Evolutionary conservation across 192 early-diverging fungal genomes (phyloP).

Genomic region (Linnemannia zychae): DNA sequence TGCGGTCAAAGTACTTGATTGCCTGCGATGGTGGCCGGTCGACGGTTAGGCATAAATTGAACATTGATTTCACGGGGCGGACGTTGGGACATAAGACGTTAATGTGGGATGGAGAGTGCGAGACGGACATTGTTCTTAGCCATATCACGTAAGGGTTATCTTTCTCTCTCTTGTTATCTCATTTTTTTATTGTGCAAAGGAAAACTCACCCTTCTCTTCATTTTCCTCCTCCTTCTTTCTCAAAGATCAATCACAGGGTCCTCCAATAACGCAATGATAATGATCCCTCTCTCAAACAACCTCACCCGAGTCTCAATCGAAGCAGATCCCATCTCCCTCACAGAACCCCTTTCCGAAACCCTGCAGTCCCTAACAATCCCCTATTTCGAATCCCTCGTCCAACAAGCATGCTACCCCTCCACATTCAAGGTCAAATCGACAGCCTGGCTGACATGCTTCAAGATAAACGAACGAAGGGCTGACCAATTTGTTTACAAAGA

Average conservation of each 20-base stretch:
- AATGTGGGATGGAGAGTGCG: background rate
- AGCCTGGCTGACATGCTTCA: background rate
- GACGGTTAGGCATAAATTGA: background rate
- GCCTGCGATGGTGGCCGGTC: constrained; percentile 22
- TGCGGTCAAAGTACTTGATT: constrained; percentile 20
- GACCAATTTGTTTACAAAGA: constrained; percentile 3
- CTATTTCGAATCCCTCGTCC: background rate
- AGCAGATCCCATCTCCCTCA: background rate
- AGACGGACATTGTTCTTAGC: background rate
- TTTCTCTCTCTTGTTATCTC: background rate
- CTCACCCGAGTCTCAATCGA: background rate
- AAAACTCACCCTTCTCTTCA: too few species aligned
- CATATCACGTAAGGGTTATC: background rate
- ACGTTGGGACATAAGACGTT: background rate
- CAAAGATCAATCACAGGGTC: background rate
- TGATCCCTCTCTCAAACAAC: background rate
- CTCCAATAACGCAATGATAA: background rate
- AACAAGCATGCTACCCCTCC: background rate
- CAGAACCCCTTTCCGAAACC: background rate
- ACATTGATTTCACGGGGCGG: background rate
- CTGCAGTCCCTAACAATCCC: background rate
- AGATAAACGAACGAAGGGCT: constrained; percentile 14
- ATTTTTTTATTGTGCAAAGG: background rate
- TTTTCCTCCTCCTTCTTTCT: background rate
- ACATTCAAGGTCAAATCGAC: background rate